Evolutionary conservation across 805 yeast species (phyloP).

Genomic region (Nakazawaea pomicola): DNA sequence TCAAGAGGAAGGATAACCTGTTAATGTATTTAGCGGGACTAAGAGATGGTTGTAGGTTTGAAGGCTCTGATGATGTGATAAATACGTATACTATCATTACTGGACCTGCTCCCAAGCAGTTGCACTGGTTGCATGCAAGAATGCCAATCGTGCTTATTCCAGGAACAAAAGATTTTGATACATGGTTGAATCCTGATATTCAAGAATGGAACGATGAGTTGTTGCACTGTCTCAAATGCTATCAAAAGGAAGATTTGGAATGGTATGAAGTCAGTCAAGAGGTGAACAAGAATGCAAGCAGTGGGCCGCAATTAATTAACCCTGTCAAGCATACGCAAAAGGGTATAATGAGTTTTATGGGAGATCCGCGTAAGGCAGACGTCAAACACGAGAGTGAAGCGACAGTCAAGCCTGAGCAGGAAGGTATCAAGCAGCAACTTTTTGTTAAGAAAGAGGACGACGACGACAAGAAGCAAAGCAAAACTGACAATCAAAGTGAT

Average conservation of each 20-base stretch:
- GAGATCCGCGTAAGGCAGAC: neutral
- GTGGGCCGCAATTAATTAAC: constrained; percentile 36
- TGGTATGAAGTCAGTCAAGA: constrained; percentile 52
- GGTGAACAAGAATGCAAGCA: constrained; percentile 58
- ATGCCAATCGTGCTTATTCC: constrained; percentile 74
- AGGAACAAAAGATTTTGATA: constrained; percentile 48
- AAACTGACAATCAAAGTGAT: too few species aligned
- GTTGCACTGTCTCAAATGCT: constrained; percentile 34
- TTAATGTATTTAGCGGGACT: constrained; percentile 67
- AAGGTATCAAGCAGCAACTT: neutral
- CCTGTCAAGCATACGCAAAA: constrained; percentile 17
- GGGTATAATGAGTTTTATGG: constrained; percentile 3
- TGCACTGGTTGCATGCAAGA: constrained; percentile 68
- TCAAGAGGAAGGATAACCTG: constrained; percentile 46
- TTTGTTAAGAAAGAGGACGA: neutral
- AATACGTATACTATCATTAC: constrained; percentile 67
- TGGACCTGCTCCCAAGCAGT: constrained; percentile 55
- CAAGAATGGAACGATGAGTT: constrained; percentile 34
- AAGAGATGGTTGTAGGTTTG: constrained; percentile 20
- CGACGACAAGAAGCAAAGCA: neutral
- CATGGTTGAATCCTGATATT: constrained; percentile 53
- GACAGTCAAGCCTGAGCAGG: neutral
- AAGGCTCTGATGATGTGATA: constrained; percentile 16
- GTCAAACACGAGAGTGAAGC: too few species aligned
- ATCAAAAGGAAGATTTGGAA: constrained; percentile 33